Conservation (phyloP, 805 yeast genomes). For the Zygoascus tannicola region DNA sequence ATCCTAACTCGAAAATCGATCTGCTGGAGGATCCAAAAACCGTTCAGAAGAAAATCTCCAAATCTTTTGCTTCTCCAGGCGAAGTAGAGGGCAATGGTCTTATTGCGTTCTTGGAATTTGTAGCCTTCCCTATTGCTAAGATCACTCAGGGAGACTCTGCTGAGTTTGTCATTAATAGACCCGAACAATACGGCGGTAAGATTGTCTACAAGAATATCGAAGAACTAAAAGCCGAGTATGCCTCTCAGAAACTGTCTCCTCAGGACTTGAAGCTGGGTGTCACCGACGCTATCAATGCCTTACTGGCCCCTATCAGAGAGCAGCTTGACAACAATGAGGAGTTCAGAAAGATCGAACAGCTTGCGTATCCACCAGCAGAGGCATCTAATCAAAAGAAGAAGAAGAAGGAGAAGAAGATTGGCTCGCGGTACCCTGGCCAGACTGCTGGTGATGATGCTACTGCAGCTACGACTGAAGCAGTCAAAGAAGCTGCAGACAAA, state of each 20-base stretch:
- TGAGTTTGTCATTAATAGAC: constrained; percentile 71
- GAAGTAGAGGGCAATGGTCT: constrained; percentile 84
- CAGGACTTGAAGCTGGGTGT: constrained; percentile 93
- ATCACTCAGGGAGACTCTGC: constrained; percentile 44
- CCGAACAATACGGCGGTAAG: constrained; percentile 96
- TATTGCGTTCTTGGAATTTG: constrained; percentile 74
- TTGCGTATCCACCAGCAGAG: constrained; percentile 67
- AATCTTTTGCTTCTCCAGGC: constrained; percentile 96
- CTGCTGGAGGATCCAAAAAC: constrained; percentile 78
- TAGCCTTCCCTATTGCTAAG: constrained; percentile 77
- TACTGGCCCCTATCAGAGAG: constrained; percentile 77
- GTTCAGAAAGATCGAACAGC: constrained; percentile 61
- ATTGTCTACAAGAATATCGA: constrained; percentile 60
- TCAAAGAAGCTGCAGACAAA: constrained; percentile 4
- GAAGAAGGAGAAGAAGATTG: constrained; percentile 72
- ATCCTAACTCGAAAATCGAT: constrained; percentile 96
- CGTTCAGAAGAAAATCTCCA: constrained; percentile 81
- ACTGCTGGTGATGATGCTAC: constrained; percentile 20
- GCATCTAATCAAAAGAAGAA: constrained; percentile 56
- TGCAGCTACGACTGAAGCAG: constrained; percentile 21
- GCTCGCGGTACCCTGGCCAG: constrained; percentile 79
- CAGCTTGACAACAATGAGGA: constrained; percentile 54
- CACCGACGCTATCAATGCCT: constrained; percentile 67
- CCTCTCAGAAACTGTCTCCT: constrained; percentile 69
- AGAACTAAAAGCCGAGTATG: constrained; percentile 62